Percentiles rank a stretch among this genome's conserved stretches.
Conservation (phyloP, 192 early-diverging fungal species). For the Phlyctochytrium bullatum region DNA sequence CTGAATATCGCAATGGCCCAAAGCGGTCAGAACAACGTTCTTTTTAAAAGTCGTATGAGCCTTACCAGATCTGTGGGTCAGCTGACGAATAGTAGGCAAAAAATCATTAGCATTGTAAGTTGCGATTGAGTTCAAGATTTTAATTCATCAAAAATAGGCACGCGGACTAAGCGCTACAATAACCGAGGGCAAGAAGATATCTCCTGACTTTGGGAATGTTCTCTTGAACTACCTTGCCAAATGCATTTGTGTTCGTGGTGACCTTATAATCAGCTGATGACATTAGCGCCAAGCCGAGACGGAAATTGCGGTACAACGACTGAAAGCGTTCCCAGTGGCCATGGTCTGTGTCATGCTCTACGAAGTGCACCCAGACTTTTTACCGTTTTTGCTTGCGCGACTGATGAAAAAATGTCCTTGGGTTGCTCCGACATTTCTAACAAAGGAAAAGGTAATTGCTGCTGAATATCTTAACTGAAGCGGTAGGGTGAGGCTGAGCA, state of each 20-base stretch:
- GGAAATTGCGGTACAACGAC: conserved; percentile 59
- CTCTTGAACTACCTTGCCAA: conserved; percentile 58
- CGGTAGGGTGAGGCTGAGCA: conserved; percentile 36
- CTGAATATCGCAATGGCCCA: no score
- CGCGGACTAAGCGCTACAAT: conserved; percentile 13
- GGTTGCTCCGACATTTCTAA: conserved; percentile 62
- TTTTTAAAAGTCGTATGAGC: conserved; percentile 25
- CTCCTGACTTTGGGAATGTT: background rate
- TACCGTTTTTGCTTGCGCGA: conserved; percentile 60
- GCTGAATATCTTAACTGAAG: background rate
- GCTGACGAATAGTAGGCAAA: conserved; percentile 22
- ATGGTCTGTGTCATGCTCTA: conserved; percentile 59
- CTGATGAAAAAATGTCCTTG: conserved; percentile 70
- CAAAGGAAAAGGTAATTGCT: conserved; percentile 43
- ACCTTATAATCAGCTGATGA: background rate
- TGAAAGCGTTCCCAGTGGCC: conserved; percentile 66
- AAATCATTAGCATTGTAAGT: conserved; percentile 32
- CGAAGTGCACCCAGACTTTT: conserved; percentile 53
- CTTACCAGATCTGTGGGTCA: conserved; percentile 31
- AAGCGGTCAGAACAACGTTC: no score
- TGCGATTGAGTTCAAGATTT: background rate
- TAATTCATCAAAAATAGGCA: conserved; percentile 6
- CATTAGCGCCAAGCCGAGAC: conserved; percentile 56
- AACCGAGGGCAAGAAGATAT: conserved; percentile 11
- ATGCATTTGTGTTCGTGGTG: conserved; percentile 47